Evolutionary conservation across 495 filamentous ascomycete genomes (phyloP), one percentile per base, ranked within the genome.

Genomic region (Aspergillus nanangensis): DNA sequence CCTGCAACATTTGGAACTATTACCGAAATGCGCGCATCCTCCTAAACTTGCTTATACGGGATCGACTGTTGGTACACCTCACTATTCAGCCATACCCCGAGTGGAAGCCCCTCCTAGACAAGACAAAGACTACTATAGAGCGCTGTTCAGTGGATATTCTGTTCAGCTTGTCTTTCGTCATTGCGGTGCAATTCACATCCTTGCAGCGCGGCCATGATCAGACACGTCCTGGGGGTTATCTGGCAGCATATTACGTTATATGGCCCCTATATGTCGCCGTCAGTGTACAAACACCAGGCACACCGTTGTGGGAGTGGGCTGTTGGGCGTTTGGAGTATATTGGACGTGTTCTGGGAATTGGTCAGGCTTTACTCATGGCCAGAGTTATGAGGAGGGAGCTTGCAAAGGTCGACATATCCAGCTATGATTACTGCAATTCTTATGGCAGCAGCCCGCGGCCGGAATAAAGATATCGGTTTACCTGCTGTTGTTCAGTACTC

Each of bases 401-500:
- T 7, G 31, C 31, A 3, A 17, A 7, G 43, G 18, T 11, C 1
- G 43, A 29, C 9, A 31, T 45, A 33, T 45, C 47, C 38, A 41
- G 53, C 44, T 51, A 44, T 48, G 14, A 43, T 23, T 43, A 36
- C 25, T 27, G 21, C 18, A 17, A 60, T 57, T 54, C 51, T 20
- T 38, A 57, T 29, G 11, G 25, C 25, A n/a, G n/a, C n/a, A n/a
- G n/a, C n/a, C n/a, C n/a, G n/a, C n/a, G n/a, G n/a, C n/a, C n/a
- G n/a, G n/a, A n/a, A n/a, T n/a, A n/a, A n/a, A n/a, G n/a, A n/a
- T n/a, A 43, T 43, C n/a, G 17, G n/a, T 19, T 34, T 13, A 27
- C 32, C 5, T n/a, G n/a, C n/a, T n/a, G n/a, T n/a, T n/a, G n/a
- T n/a, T n/a, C n/a, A n/a, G n/a, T n/a, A n/a, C n/a, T n/a, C n/a